Percentiles rank a stretch among this genome's conserved stretches.
These are phyloP conservation scores for Tylopilus subfusipes DNA, from an alignment of 768 basidiomycete genomes.

Conservation along the genomic window DNA sequence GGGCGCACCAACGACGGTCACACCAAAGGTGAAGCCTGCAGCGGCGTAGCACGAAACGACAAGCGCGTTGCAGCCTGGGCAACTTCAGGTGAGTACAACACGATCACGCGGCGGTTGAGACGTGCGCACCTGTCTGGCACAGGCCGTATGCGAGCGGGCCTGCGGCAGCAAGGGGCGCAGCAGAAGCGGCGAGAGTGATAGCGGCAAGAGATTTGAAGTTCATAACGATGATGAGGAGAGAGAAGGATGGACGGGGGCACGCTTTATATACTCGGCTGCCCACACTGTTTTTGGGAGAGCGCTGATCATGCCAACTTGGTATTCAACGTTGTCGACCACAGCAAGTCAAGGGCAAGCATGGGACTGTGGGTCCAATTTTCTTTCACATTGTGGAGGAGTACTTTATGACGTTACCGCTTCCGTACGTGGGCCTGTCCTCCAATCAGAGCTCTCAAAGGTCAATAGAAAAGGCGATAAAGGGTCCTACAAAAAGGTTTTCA, in stretches of 20 bases:
- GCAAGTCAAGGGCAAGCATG: not conserved
- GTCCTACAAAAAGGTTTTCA: no score
- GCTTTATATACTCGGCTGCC: not conserved
- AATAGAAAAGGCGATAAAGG: no score
- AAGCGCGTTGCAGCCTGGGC: conserved; percentile 25
- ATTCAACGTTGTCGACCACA: not conserved
- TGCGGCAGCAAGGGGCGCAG: conserved; percentile 9
- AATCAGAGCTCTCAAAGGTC: no score
- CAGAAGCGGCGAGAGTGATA: conserved; percentile 17
- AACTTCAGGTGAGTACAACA: not conserved
- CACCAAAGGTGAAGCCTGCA: conserved; percentile 25
- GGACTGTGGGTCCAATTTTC: not conserved
- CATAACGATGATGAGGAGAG: conserved; percentile 10
- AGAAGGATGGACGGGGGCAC: not conserved
- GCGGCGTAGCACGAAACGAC: conserved; percentile 22
- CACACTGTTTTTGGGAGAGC: not conserved
- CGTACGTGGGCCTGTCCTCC: no score
- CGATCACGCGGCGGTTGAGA: no score
- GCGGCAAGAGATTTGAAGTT: conserved; percentile 22
- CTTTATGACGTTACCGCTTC: no score
- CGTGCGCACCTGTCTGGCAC: conserved; percentile 24
- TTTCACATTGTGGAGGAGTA: no score
- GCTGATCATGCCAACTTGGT: not conserved
- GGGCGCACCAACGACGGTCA: conserved; percentile 18
- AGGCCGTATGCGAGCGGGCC: conserved; percentile 21